Base-by-base conservation (phyloP, 768 basidiomycete genomes). In the Cystobasidium tubakii region DNA sequence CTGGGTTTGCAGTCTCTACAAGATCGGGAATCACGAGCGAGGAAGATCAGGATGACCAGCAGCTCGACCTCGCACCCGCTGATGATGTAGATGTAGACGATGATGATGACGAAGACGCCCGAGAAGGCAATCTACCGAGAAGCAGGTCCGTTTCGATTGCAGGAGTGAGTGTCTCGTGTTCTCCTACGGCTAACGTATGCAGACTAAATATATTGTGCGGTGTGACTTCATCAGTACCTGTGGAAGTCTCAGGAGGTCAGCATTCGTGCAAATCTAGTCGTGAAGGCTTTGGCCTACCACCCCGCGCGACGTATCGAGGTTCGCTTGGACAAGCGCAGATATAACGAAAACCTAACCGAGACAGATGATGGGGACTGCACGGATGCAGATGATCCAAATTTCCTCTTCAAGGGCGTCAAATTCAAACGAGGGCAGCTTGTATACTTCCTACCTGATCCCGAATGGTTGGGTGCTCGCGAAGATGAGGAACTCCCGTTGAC, bases 11-110 rank as follows among this genome's bases (percentile, higher is more conserved):
- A 3, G 46, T 50, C 3, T 50, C 46, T n/a, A 50, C 46, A 50
- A 9, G 46, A 50, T 19, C 21, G 6, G 46, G 46, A 50, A 29
- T 31, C 4, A 60, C 57, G 27, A 60, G 57, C 46, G 57, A 60
- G 57, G 57, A 60, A 17, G 57, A 60, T 60, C 29, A 60, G 15
- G 57, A 60, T 27, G 17, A 60, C 33, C 23, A 60, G 17, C 57
- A 3, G 13, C 4, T 60, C 13, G 57, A 60, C 9, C 57, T 27
- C 23, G 29, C 27, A 27, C 57, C 27, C 23, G 33, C 27, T 17
- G 57, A 23, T 6, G 57, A 60, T 17, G 17, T 15, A 3, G 57
- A 60, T 12, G 27, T 15, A 15, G 57, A 60, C 13, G 29, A 60
- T 29, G 27, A 6, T 60, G 33, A 60, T 60, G 57, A 34, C 29